Conservation (phyloP, 1,284 basidiomycete species). For the Dichomitus squalens region DNA sequence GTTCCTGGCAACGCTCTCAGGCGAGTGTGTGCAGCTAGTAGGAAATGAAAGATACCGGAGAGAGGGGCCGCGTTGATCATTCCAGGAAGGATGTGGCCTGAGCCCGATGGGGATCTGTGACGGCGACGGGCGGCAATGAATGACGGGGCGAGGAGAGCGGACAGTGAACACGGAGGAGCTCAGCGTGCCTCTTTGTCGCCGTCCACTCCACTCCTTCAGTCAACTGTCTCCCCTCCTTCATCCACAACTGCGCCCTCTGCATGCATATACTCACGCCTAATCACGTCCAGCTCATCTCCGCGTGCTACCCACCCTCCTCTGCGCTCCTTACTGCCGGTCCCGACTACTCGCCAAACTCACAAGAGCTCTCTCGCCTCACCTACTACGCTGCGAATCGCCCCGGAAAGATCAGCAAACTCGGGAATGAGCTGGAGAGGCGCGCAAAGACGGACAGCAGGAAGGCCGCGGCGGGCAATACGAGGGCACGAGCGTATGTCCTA, state of each 20-base stretch:
- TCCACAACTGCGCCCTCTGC: slow-evolving; percentile 4
- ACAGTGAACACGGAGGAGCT: background rate
- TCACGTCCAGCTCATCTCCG: slow-evolving; percentile 85
- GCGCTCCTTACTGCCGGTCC: slow-evolving; percentile 76
- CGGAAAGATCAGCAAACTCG: slow-evolving; percentile 87
- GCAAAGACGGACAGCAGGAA: slow-evolving; percentile 69
- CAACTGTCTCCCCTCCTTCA: slow-evolving; percentile 18
- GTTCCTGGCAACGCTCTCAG: background rate
- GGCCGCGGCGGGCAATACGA: slow-evolving; percentile 71
- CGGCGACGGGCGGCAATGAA: background rate
- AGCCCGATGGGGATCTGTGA: slow-evolving; percentile 6
- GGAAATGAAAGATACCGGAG: background rate
- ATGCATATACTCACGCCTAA: slow-evolving; percentile 74
- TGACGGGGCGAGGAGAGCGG: background rate
- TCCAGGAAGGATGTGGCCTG: background rate
- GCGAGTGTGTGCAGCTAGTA: background rate
- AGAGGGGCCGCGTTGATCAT: background rate
- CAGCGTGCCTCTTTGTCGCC: slow-evolving; percentile 4
- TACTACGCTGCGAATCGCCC: slow-evolving; percentile 94
- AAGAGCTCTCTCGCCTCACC: slow-evolving; percentile 89
- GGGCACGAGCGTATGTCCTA: slow-evolving; percentile 69
- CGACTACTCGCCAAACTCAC: slow-evolving; percentile 84
- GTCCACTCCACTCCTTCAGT: slow-evolving; percentile 20
- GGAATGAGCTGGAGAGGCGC: slow-evolving; percentile 82
- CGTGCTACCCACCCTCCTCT: slow-evolving; percentile 89